Evolutionary conservation across 176 grass and related monocot species (phyloP), one percentile per base, ranked within the genome.

Genomic region (Carex parvula): DNA sequence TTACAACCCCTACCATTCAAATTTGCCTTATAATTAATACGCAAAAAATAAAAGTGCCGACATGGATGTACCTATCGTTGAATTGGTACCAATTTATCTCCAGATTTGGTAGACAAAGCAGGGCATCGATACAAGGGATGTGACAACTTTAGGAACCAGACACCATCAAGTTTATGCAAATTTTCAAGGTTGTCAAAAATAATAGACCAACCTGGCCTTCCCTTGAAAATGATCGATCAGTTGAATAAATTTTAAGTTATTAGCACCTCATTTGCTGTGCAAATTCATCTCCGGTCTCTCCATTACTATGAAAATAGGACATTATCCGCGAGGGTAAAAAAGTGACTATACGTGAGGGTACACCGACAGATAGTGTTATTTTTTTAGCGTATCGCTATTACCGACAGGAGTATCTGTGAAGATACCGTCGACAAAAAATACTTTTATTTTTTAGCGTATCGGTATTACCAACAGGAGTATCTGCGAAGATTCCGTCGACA

Each of bases 131-230:
- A 17, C 70, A 73, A 53, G 66, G 29, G 46, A 75, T 75, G 0
- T 75, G 71, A 54, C 46, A 78, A 57, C 73, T 57, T 15, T 26
- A 17, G 73, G 52, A 78, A 78, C 52, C 26, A 78, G 73, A 78
- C 73, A 56, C 24, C 73, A 78, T 57, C 26, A 57, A 32, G 52
- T 56, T 52, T 6, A 33, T 4, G 73, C 13, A 56, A 56, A n/a
- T 33, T 57, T 33, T 26, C 52, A 78, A 30, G 22, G 26, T 52
- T 57, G 52, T 78, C 50, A 24, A 2, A 32, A 78, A 77, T 78
- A 29, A 33, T 78, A 78, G 24, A 56, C 73, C 73, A 78, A 57
- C 52, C 14, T 57, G 73, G 1, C 15, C 5, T 77, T 5, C 15
- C 22, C 50, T 33, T 77, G 73, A 56, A 78, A 78, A 57, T 18